Evolutionary conservation across 192 early-diverging fungal species (phyloP).

Genomic region (Backusella parvicylindrica): DNA sequence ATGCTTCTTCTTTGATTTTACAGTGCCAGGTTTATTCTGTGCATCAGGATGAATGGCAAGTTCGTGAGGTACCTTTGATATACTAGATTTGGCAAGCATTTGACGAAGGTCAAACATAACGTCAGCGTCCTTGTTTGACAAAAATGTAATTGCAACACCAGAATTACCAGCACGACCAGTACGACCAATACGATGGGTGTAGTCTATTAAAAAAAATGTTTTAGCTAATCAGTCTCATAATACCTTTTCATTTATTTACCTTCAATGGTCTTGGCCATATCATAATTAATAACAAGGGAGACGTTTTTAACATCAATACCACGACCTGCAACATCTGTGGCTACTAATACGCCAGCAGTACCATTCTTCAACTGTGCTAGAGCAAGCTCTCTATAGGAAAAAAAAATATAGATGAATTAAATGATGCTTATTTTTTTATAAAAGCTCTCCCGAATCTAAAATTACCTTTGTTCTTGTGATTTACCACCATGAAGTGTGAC

Average conservation of each 20-base stretch:
- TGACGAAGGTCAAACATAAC: conserved; percentile 82
- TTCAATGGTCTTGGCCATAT: conserved; percentile 98
- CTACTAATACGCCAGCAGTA: conserved; percentile 84
- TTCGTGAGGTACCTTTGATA: conserved; percentile 81
- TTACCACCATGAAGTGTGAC: conserved; percentile 94
- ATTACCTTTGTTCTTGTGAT: conserved; percentile 85
- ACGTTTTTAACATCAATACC: conserved; percentile 99
- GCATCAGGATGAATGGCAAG: conserved; percentile 82
- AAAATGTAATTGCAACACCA: conserved; percentile 89
- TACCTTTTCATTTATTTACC: conserved; percentile 33
- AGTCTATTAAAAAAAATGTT: conserved; percentile 50
- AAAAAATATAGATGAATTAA: no score
- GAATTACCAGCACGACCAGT: conserved; percentile 95
- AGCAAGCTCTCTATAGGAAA: conserved; percentile 63
- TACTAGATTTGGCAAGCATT: conserved; percentile 68
- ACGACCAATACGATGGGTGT: conserved; percentile 98
- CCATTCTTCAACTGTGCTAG: conserved; percentile 80
- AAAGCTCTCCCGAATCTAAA: no score
- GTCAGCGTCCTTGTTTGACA: conserved; percentile 78
- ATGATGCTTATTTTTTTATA: no score
- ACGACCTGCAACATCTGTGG: conserved; percentile 98
- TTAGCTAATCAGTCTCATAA: background rate
- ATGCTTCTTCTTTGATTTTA: conserved; percentile 51
- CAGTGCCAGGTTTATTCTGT: conserved; percentile 68
- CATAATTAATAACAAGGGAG: conserved; percentile 93